phyloP scores from a whole-genome alignment of 805 yeast species.

The Maudiozyma pseudohumilis region DNA sequence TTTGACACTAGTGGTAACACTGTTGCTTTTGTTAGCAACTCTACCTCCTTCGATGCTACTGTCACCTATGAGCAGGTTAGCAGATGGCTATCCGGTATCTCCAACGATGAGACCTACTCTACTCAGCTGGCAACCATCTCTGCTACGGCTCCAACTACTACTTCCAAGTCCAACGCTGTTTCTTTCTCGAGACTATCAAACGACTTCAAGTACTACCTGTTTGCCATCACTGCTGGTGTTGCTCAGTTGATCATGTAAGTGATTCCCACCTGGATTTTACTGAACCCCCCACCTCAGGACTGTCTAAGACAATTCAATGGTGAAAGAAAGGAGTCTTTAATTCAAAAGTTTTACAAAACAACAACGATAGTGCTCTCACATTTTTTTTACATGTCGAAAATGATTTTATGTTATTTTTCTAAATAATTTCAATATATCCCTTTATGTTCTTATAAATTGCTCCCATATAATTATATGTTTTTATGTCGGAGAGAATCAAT shows the following conservation, averaged over 20 bases:
- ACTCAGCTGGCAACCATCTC: conserved; percentile 28
- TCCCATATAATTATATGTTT: too few relatives aligned
- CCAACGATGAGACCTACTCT: conserved; percentile 20
- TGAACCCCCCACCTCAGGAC: too few relatives aligned
- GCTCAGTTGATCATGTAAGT: conserved; percentile 16
- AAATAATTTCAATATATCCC: too few relatives aligned
- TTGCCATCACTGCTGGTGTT: conserved; percentile 17
- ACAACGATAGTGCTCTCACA: too few relatives aligned
- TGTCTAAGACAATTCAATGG: too few relatives aligned
- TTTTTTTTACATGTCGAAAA: too few relatives aligned
- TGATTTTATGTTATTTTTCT: too few relatives aligned
- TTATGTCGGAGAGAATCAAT: too few relatives aligned
- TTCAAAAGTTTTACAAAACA: too few relatives aligned
- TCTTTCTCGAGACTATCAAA: conserved; percentile 10
- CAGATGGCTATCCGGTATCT: conserved; percentile 35
- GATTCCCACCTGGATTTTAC: too few relatives aligned
- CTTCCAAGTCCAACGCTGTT: conserved; percentile 17
- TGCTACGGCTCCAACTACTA: conserved; percentile 30
- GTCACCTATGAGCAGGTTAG: conserved; percentile 37
- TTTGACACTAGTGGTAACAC: conserved; percentile 54
- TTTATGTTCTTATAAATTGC: too few relatives aligned
- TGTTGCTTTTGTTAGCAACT: conserved; percentile 49
- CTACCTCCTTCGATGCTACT: conserved; percentile 39
- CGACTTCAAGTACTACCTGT: conserved; percentile 22
- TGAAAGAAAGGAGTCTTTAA: too few relatives aligned